Base-by-base conservation (phyloP, 192 early-diverging fungal species). In the Coemansia biformis region DNA sequence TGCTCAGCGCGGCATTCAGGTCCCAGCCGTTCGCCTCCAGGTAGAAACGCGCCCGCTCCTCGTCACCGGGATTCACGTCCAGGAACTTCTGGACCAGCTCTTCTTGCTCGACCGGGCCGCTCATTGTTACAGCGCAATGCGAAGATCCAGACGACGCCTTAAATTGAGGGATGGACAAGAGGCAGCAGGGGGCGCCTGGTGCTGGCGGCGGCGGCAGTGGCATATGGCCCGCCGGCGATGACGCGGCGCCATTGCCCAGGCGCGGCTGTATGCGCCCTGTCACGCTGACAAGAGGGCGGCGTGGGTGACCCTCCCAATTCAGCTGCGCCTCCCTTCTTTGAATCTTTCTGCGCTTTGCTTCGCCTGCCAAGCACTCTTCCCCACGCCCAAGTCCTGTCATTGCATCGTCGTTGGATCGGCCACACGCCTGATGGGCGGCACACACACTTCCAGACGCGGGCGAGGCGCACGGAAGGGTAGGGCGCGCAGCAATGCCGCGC, bases 11-110 rank as follows among this genome's bases (percentile, higher is more conserved):
- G 5, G 76, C 69, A 45, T 86, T 74, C 24, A 91, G 43, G 70
- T 91, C 78, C 89, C 89, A 89, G 42, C 85, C 82, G 67, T 78
- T 81, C 17, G 81, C 83, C 57, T 86, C 85, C 8, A 89, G 71
- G 43, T 80, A 88, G 60, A 89, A 89, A 23, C 72, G 59, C 10
- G 86, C 86, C 60, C 82, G 76, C 22, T 78, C 64, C 15, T 74
- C 72, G 11, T 75, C 58, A 40, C 76, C 67, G 1, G 68, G 63
- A 23, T 76, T 80, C 47, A 86, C 68, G 9, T 51, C 63, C 2
- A 77, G 65, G 76, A 84, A 86, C 39, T 78, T 55, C 16, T 61
- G 63, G 60, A 86, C 78, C 43, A 84, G 72, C 46, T 79, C 73
- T 30, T 54, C 39, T 16, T 86, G 80, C 36, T 39, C 41, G 16